A percentile compares a stretch with the other conserved stretches of the same genome.
Evolutionary conservation across 352 stramenopile genomes (phyloP).

Genomic region (Globisporangium canariense): DNA sequence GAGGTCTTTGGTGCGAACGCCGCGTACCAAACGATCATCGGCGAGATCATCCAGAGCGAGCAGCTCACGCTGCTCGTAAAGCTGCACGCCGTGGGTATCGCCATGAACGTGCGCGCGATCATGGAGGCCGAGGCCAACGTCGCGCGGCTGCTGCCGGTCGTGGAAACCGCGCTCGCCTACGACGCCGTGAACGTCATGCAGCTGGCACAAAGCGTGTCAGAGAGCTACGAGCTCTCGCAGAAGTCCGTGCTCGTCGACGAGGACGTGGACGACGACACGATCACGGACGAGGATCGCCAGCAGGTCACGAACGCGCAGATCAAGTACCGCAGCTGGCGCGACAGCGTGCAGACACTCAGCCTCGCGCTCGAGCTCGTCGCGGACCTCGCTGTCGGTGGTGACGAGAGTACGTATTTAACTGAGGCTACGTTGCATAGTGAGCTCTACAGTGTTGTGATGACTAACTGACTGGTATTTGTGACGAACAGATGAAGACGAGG

Average conservation of each 20-base stretch:
- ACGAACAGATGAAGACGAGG: slow-evolving; percentile 54
- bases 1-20: slow-evolving; percentile 55
- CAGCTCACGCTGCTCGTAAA: slow-evolving; percentile 43
- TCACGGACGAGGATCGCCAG: slow-evolving; percentile 59
- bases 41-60: slow-evolving; percentile 58
- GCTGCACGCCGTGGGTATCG: slow-evolving; percentile 68
- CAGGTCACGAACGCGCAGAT: slow-evolving; percentile 60
- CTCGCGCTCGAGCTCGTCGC: slow-evolving; percentile 76
- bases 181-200: slow-evolving; percentile 74
- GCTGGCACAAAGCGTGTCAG: slow-evolving; percentile 62
- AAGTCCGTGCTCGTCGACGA: slow-evolving; percentile 64
- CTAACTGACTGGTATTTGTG: not conserved
- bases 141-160: slow-evolving; percentile 55
- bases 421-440: not conserved
- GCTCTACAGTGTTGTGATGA: too few relatives aligned
- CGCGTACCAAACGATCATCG: slow-evolving; percentile 65
- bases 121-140: slow-evolving; percentile 76
- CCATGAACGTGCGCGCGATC: slow-evolving; percentile 74
- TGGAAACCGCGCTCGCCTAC: slow-evolving; percentile 75
- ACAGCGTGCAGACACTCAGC: slow-evolving; percentile 76
- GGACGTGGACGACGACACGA: slow-evolving; percentile 55
- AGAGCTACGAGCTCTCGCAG: slow-evolving; percentile 57
- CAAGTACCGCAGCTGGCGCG: slow-evolving; percentile 71
- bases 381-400: slow-evolving; percentile 48
- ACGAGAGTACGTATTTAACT: slow-evolving; percentile 31